phyloP scores from a whole-genome alignment of 2,329 filamentous ascomycete species.

The Arthrobotrys conoides region DNA sequence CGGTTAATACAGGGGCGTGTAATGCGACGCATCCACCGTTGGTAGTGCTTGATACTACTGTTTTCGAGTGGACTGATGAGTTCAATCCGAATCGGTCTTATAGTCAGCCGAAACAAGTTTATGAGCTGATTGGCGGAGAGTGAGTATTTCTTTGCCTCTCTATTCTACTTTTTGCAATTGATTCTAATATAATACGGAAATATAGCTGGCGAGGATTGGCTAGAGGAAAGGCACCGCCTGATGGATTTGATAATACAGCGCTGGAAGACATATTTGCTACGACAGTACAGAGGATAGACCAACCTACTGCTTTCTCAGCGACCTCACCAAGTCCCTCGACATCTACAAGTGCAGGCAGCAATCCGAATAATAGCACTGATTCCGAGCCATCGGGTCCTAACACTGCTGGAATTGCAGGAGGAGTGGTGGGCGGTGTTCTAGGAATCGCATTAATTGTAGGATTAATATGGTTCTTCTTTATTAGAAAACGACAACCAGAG shows the following conservation, averaged over 20 bases:
- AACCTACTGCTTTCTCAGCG: constrained; percentile 33
- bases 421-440: constrained; percentile 24
- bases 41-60: constrained; percentile 57
- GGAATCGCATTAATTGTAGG: constrained; percentile 23
- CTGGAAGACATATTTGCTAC: constrained; percentile 44
- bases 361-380: neutral
- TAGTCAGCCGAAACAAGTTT: constrained; percentile 47
- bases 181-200: constrained; percentile 3
- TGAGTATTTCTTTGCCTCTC: constrained; percentile 12
- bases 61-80: constrained; percentile 42
- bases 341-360: neutral
- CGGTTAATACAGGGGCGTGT: constrained; percentile 45
- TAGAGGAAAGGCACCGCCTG: constrained; percentile 28
- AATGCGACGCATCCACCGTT: constrained; percentile 57
- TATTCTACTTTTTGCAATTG: neutral
- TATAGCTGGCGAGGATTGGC: constrained; percentile 53
- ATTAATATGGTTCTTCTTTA: constrained; percentile 41
- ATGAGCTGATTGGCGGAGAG: constrained; percentile 51
- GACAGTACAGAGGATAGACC: constrained; percentile 37
- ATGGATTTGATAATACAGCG: constrained; percentile 33
- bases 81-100: constrained; percentile 56
- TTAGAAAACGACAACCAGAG: constrained; percentile 17
- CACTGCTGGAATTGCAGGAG: constrained; percentile 39
- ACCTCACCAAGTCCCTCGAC: neutral
- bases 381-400: constrained; percentile 14